A percentile compares a stretch with the other conserved stretches of the same genome.
Evolutionary conservation across 140 eudicot species (phyloP).

Genomic region (Ambrosia hybrid): DNA sequence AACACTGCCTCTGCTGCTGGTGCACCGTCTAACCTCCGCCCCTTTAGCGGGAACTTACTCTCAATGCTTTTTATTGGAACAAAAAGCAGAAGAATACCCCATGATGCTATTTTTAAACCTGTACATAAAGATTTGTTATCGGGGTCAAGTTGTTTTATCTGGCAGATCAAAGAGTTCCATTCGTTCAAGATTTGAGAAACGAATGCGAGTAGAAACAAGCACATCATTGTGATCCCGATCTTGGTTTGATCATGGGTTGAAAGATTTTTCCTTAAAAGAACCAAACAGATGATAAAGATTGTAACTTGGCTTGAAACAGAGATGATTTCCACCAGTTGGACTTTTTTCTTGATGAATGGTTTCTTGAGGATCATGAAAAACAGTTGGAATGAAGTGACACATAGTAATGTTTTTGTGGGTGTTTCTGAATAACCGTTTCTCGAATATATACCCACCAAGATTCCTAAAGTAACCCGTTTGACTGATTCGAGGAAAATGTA

Average conservation of each 20-base stretch:
- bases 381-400: constrained; percentile 76
- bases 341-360: constrained; percentile 86
- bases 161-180: constrained; percentile 73
- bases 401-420: constrained; percentile 56
- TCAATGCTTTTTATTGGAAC: constrained; percentile 54
- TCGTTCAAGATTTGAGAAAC: constrained; percentile 59
- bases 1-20: constrained; percentile 22
- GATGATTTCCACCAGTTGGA: constrained; percentile 81
- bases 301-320: constrained; percentile 70
- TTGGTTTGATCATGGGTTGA: constrained; percentile 44
- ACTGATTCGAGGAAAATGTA: constrained; percentile 72
- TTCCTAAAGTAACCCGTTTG: constrained; percentile 68
- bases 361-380: constrained; percentile 91
- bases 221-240: constrained; percentile 62
- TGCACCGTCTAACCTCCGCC: constrained; percentile 16
- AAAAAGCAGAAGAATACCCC: constrained; percentile 64
- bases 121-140: constrained; percentile 40
- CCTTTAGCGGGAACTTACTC: constrained; percentile 30
- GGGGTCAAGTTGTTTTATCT: constrained; percentile 65
- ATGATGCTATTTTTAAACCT: constrained; percentile 60
- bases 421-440: constrained; percentile 47
- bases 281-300: constrained; percentile 54
- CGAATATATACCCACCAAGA: constrained; percentile 64
- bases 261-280: constrained; percentile 48
- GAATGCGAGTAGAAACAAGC: constrained; percentile 54